phyloP scores from a whole-genome alignment of 176 grass and related monocot genomes.

The Luzula sylvatica region DNA sequence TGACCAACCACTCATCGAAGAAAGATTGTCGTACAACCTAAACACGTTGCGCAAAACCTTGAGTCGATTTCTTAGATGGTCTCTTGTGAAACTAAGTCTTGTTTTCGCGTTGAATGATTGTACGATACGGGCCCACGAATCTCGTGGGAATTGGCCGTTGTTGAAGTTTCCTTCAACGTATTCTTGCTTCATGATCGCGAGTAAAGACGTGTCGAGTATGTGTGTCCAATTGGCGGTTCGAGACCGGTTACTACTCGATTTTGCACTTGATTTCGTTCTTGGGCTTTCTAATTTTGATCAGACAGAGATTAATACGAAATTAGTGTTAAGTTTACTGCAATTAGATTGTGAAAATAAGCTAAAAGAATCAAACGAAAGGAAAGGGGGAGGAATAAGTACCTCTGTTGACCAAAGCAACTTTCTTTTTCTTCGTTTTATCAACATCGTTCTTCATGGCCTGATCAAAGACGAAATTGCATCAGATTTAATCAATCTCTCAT shows the following conservation, averaged over 20 bases:
- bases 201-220: not conserved
- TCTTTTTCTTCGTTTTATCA: no score
- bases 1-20: not conserved
- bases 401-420: no score
- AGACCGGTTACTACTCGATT: not conserved
- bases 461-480: no score
- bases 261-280: not conserved
- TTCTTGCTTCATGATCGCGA: slow-evolving; percentile 14
- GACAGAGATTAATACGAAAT: no score
- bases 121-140: slow-evolving; percentile 8
- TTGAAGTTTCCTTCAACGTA: slow-evolving; percentile 10
- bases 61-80: slow-evolving; percentile 14
- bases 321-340: no score
- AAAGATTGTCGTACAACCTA: slow-evolving; percentile 6
- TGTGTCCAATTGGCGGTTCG: slow-evolving; percentile 16
- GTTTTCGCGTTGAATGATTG: slow-evolving; percentile 12
- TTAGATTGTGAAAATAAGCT: no score
- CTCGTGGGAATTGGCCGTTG: slow-evolving; percentile 12
- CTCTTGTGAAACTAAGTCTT: slow-evolving; percentile 2
- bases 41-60: slow-evolving; percentile 10
- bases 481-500: no score
- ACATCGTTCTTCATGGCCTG: no score
- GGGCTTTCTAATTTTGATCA: not conserved
- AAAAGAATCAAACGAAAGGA: no score
- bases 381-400: no score